Conservation (phyloP, 768 basidiomycete species). For the Melanogaster broomeanus region DNA sequence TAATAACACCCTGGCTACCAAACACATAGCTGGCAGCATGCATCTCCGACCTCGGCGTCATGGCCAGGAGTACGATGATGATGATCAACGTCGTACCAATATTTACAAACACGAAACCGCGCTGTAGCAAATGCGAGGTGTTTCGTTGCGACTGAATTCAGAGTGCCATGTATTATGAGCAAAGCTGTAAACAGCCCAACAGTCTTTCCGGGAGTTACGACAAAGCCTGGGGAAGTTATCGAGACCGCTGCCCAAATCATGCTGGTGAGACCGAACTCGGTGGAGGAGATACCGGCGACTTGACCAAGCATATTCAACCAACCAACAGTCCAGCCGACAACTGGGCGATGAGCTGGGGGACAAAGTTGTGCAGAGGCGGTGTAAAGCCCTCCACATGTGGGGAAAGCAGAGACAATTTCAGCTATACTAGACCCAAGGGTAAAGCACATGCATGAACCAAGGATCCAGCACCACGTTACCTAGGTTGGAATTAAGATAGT, state of each 20-base stretch:
- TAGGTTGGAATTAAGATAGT: constrained; percentile 17
- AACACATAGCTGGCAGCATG: constrained; percentile 82
- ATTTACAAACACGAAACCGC: constrained; percentile 84
- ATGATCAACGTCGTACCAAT: constrained; percentile 82
- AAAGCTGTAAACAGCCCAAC: constrained; percentile 80
- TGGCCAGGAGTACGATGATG: constrained; percentile 81
- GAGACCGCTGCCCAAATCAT: constrained; percentile 80
- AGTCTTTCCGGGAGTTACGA: constrained; percentile 53
- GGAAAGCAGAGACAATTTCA: constrained; percentile 75
- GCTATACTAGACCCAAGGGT: constrained; percentile 74
- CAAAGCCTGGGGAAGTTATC: constrained; percentile 1
- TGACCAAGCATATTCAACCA: constrained; percentile 87
- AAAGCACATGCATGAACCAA: constrained; percentile 72
- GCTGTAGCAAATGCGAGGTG: constrained; percentile 74
- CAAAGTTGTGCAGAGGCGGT: constrained; percentile 76
- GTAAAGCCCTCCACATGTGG: constrained; percentile 76
- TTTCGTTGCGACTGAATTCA: constrained; percentile 75
- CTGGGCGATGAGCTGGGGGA: constrained; percentile 60
- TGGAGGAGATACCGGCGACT: constrained; percentile 83
- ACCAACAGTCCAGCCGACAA: constrained; percentile 77
- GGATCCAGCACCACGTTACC: constrained; percentile 76
- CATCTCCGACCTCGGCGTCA: constrained; percentile 73
- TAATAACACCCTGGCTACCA: constrained; percentile 69
- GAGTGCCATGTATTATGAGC: constrained; percentile 68
- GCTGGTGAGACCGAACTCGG: constrained; percentile 77